phyloP scores from a whole-genome alignment of 306 rosid genomes.

The Citrullus colocynthis region DNA sequence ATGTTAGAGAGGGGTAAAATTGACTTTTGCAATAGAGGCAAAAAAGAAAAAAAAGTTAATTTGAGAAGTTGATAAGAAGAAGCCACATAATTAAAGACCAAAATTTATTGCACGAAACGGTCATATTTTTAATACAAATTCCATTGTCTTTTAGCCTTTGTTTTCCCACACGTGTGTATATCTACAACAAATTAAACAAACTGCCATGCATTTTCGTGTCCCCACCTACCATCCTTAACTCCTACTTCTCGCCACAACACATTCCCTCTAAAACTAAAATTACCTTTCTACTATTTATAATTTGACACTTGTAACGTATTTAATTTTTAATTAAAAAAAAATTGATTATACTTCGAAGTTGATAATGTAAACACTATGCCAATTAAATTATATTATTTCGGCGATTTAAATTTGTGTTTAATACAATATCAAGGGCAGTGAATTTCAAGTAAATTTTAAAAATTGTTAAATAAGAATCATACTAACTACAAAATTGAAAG shows the following conservation, averaged over 20 bases:
- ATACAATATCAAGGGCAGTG: too few species aligned
- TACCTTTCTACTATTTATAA: too few species aligned
- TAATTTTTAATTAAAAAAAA: too few species aligned
- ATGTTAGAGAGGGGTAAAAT: background rate
- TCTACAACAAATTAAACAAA: background rate
- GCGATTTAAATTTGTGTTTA: too few species aligned
- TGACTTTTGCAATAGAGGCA: background rate
- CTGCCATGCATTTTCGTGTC: background rate
- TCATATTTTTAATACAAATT: background rate
- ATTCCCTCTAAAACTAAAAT: background rate
- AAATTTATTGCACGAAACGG: background rate
- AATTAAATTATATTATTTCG: too few species aligned
- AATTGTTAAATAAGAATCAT: too few species aligned
- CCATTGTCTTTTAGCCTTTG: background rate
- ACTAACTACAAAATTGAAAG: too few species aligned
- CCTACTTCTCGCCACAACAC: background rate
- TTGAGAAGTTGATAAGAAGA: background rate
- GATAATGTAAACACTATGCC: too few species aligned
- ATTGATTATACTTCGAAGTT: too few species aligned
- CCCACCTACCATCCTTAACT: background rate
- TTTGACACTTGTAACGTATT: too few species aligned
- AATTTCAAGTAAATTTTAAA: too few species aligned
- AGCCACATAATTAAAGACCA: background rate
- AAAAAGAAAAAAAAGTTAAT: background rate
- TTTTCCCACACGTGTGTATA: too few species aligned